A percentile compares a stretch with the other conserved stretches of the same genome.
Conservation (phyloP, 129 eudicot genomes). For the Saposhnikovia divaricata region DNA sequence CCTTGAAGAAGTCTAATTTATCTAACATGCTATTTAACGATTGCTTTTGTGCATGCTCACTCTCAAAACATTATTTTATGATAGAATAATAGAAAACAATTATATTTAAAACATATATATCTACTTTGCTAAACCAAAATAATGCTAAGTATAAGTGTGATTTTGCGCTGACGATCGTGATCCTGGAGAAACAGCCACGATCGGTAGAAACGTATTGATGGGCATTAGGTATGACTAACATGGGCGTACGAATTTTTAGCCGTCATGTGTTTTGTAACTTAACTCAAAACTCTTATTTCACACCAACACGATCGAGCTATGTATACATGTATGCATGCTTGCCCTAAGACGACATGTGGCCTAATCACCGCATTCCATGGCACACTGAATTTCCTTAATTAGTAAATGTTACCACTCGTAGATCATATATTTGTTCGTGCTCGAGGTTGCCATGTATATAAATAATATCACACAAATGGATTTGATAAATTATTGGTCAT, state of each 20-base stretch:
- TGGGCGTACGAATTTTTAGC: background rate
- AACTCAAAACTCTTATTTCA: background rate
- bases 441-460: background rate
- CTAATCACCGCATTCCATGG: background rate
- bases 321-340: background rate
- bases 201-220: no score
- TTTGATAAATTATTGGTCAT: background rate
- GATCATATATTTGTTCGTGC: background rate
- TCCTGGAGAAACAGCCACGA: no score
- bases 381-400: background rate
- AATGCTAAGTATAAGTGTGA: no score
- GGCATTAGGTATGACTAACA: background rate
- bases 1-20: no score
- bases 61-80: no score
- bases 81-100: no score
- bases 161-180: no score
- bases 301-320: background rate
- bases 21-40: no score
- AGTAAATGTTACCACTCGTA: background rate
- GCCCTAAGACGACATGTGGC: background rate
- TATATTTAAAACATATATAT: no score
- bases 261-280: background rate
- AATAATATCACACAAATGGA: no score
- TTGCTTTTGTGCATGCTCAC: no score
- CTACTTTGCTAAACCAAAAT: no score